Conservation (phyloP, 495 filamentous ascomycete genomes). For the Astrothelium subdiscretum region DNA sequence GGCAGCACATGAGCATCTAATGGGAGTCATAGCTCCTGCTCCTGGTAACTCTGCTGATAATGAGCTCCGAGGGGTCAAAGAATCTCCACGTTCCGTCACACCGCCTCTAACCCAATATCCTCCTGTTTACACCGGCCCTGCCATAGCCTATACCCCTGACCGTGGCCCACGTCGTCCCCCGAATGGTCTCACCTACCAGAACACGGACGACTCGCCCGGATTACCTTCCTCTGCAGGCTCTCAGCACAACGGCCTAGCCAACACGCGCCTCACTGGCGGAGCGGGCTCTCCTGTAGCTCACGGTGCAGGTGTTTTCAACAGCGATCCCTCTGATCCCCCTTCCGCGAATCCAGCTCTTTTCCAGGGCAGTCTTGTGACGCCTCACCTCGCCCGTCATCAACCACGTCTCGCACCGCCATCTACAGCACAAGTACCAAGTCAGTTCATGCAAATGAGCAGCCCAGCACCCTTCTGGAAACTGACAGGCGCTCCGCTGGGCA, state of each 20-base stretch:
- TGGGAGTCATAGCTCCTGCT: conserved; percentile 8
- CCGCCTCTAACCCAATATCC: conserved; percentile 36
- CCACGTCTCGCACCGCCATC: conserved; percentile 65
- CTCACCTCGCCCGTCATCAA: not conserved
- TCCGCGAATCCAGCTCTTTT: conserved; percentile 7
- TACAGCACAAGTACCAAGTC: conserved; percentile 79
- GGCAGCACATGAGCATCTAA: conserved; percentile 12
- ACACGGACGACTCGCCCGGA: conserved; percentile 10
- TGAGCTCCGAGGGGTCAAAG: conserved; percentile 21
- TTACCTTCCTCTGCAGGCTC: not conserved
- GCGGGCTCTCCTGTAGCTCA: not conserved
- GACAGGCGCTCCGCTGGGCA: conserved; percentile 44
- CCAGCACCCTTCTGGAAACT: conserved; percentile 98
- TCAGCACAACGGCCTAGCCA: not conserved
- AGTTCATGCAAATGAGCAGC: conserved; percentile 88
- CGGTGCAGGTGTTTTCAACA: not conserved
- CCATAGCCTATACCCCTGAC: conserved; percentile 44
- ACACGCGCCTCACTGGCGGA: not conserved
- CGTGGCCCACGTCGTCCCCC: conserved; percentile 38
- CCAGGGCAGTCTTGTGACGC: not conserved
- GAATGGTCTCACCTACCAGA: conserved; percentile 33
- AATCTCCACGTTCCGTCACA: conserved; percentile 33
- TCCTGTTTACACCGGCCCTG: conserved; percentile 27
- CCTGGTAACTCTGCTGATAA: conserved; percentile 2
- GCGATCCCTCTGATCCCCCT: not conserved